These are phyloP conservation scores for Tuber melanosporum DNA, from an alignment of 495 filamentous ascomycete genomes.

Conservation along the genomic window DNA sequence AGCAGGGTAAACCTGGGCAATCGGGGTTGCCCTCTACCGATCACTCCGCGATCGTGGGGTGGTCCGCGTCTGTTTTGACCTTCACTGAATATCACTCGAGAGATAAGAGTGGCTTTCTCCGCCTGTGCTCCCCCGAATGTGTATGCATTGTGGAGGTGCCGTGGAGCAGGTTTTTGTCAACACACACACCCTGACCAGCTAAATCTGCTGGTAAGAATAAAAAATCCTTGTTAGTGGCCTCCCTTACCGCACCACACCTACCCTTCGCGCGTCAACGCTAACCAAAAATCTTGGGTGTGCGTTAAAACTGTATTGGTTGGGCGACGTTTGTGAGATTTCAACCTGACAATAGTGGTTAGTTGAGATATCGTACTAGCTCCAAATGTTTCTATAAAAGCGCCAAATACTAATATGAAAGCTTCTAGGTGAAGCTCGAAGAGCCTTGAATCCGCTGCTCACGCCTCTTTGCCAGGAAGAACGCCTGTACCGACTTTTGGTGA, in stretches of 20 bases:
- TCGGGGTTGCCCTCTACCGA: neutral
- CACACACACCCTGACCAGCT: neutral
- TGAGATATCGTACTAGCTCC: neutral
- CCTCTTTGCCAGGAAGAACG: neutral
- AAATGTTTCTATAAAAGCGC: neutral
- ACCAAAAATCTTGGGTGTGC: neutral
- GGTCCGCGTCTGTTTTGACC: neutral
- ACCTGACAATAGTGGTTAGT: neutral
- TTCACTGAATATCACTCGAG: slow-evolving; percentile 2
- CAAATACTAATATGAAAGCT: neutral
- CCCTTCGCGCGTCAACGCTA: neutral
- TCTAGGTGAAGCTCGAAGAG: neutral
- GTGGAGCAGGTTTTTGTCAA: neutral
- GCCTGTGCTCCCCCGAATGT: neutral
- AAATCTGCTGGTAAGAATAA: neutral
- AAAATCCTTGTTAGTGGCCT: neutral
- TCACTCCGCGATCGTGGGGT: neutral
- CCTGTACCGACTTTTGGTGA: neutral
- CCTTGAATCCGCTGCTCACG: neutral
- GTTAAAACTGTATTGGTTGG: neutral
- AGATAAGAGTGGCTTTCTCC: neutral
- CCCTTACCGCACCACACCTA: neutral
- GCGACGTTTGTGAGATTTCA: neutral
- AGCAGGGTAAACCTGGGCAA: neutral
- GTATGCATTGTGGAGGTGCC: neutral